A percentile compares a stretch with the other conserved stretches of the same genome.
Evolutionary conservation across 2,329 filamentous ascomycete genomes (phyloP).

Genomic region (Davidsoniella eucalypti): DNA sequence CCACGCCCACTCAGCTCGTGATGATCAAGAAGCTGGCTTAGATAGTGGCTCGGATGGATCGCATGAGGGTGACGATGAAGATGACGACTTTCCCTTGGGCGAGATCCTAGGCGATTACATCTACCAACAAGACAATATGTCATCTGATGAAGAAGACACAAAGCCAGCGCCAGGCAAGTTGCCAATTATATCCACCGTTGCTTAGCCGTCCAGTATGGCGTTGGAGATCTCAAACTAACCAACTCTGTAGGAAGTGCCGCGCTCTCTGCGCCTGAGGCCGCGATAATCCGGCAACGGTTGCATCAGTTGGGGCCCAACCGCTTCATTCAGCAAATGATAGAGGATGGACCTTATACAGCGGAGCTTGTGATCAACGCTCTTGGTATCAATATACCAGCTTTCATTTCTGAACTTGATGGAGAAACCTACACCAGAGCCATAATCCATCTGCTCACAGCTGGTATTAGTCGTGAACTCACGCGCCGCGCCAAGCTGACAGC

Average conservation of each 20-base stretch:
- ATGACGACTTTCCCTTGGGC: slow-evolving; percentile 13
- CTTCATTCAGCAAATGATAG: slow-evolving; percentile 4
- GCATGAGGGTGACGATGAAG: not conserved
- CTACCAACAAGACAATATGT: not conserved
- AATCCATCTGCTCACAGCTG: slow-evolving; percentile 47
- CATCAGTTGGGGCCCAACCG: slow-evolving; percentile 6
- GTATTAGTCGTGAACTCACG: slow-evolving; percentile 62
- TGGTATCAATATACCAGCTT: slow-evolving; percentile 5
- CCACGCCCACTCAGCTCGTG: not conserved
- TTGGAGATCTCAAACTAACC: no score
- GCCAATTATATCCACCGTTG: no score
- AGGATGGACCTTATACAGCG: not conserved
- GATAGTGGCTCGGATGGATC: no score
- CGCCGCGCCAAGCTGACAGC: slow-evolving; percentile 64
- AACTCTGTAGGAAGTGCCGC: not conserved
- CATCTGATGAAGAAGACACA: no score
- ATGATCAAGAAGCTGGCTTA: not conserved
- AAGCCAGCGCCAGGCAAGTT: no score
- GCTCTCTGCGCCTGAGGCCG: not conserved
- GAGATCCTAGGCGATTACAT: slow-evolving; percentile 13
- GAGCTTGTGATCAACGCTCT: slow-evolving; percentile 6
- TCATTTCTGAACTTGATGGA: slow-evolving; percentile 3
- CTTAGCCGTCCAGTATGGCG: no score
- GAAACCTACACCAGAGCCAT: slow-evolving; percentile 2
- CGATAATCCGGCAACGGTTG: slow-evolving; percentile 3